phyloP scores from a whole-genome alignment of 495 filamentous ascomycete species.

The Talaromyces adpressus region DNA sequence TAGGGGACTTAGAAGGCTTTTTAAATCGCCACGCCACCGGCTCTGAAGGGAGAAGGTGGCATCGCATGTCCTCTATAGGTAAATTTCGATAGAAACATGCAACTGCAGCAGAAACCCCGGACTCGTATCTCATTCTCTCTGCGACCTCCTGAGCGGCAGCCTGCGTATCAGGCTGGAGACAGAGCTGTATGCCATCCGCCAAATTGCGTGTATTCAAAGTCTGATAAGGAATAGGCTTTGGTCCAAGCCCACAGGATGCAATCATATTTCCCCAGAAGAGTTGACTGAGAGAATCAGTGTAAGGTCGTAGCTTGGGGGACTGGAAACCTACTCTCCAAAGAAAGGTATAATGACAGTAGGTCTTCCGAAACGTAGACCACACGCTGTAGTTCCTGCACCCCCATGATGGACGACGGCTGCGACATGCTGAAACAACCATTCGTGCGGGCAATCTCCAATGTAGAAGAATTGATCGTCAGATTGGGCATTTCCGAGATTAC shows the following conservation, averaged over 20 bases:
- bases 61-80: constrained; percentile 57
- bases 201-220: constrained; percentile 54
- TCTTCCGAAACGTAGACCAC: constrained; percentile 48
- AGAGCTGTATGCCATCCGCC: constrained; percentile 62
- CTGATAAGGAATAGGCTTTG: constrained; percentile 67
- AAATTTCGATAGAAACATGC: constrained; percentile 61
- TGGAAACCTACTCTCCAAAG: constrained; percentile 49
- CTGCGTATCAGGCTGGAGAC: constrained; percentile 50
- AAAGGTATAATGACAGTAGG: constrained; percentile 59
- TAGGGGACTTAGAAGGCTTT: too few relatives aligned
- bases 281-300: constrained; percentile 32
- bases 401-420: constrained; percentile 58
- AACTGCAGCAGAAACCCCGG: constrained; percentile 68
- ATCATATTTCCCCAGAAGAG: constrained; percentile 80
- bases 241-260: constrained; percentile 56
- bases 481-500: constrained; percentile 42
- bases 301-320: neutral
- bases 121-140: constrained; percentile 54
- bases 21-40: constrained; percentile 65
- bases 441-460: constrained; percentile 55
- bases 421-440: constrained; percentile 61
- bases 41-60: constrained; percentile 54
- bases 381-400: constrained; percentile 60
- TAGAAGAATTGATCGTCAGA: constrained; percentile 44
- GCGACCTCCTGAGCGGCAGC: constrained; percentile 53